These are phyloP conservation scores for Mycena vitilis DNA, from an alignment of 768 basidiomycete genomes.

Conservation along the genomic window DNA sequence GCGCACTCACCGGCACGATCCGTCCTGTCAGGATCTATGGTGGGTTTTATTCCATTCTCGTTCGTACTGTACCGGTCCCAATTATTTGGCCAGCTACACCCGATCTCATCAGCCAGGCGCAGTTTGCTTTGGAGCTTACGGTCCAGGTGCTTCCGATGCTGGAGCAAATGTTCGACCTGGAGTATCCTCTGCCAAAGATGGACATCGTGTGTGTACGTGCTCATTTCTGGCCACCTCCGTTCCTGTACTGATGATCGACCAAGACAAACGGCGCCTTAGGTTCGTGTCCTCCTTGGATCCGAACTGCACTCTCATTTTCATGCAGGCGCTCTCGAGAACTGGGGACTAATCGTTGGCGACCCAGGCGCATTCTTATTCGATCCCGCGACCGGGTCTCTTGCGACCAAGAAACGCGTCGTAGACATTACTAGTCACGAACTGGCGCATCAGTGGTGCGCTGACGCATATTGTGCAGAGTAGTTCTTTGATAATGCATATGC, in stretches of 20 bases:
- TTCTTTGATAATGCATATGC: background rate
- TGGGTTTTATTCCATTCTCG: slow-evolving; percentile 31
- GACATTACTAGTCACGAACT: slow-evolving; percentile 70
- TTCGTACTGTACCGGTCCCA: background rate
- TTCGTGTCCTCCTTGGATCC: background rate
- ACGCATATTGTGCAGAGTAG: background rate
- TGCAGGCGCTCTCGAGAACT: slow-evolving; percentile 76
- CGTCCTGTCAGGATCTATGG: slow-evolving; percentile 75
- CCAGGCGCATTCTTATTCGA: slow-evolving; percentile 71
- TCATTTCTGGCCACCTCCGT: background rate
- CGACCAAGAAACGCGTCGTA: slow-evolving; percentile 68
- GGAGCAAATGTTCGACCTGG: slow-evolving; percentile 77
- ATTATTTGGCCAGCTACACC: slow-evolving; percentile 55
- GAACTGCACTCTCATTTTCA: slow-evolving; percentile 34
- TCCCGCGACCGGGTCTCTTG: slow-evolving; percentile 61
- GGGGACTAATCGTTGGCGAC: slow-evolving; percentile 78
- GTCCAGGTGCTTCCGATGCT: slow-evolving; percentile 69
- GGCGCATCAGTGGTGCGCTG: slow-evolving; percentile 55
- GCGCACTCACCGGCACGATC: slow-evolving; percentile 67
- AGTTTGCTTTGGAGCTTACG: slow-evolving; percentile 74
- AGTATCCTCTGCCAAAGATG: slow-evolving; percentile 81
- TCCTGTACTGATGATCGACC: background rate
- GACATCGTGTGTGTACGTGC: slow-evolving; percentile 79
- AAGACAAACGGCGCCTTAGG: slow-evolving; percentile 1
- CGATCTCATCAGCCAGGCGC: slow-evolving; percentile 68